Evolutionary conservation across 345 rosid genomes (phyloP).

Genomic region (Citropsis articulata): DNA sequence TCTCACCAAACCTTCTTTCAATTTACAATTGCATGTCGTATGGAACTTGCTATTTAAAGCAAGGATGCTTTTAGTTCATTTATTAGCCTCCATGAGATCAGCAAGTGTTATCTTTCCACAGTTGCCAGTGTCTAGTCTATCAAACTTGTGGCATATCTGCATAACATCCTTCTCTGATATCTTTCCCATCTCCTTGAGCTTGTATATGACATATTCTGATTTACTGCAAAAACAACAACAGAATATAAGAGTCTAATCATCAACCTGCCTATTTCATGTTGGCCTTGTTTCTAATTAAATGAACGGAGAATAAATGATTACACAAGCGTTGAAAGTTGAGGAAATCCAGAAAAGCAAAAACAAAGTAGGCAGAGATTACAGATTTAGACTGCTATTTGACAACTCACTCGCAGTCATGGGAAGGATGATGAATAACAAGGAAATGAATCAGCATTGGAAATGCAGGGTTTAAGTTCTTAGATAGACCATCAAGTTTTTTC

Average conservation of each 20-base stretch:
- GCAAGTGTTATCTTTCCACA: conserved; percentile 73
- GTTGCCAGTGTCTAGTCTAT: conserved; percentile 62
- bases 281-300: not conserved
- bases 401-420: not conserved
- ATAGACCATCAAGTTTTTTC: not conserved
- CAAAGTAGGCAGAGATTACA: not conserved
- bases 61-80: conserved; percentile 3
- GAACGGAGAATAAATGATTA: not conserved
- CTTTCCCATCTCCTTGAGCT: conserved; percentile 74
- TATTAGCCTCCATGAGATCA: conserved; percentile 55
- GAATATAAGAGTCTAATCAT: not conserved
- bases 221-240: conserved; percentile 36
- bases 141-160: conserved; percentile 57
- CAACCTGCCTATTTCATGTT: not conserved
- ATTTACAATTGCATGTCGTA: not conserved
- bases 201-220: conserved; percentile 76
- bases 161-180: conserved; percentile 59
- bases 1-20: conserved; percentile 5
- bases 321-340: not conserved
- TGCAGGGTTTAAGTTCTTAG: not conserved
- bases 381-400: not conserved
- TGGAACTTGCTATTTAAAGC: not conserved
- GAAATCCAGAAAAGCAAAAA: not conserved
- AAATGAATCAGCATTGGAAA: not conserved
- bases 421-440: not conserved